Percentiles rank a stretch among this genome's conserved stretches.
These are phyloP conservation scores for Fusarium mundagurra DNA, from an alignment of 2,329 filamentous ascomycete species.

Conservation along the genomic window DNA sequence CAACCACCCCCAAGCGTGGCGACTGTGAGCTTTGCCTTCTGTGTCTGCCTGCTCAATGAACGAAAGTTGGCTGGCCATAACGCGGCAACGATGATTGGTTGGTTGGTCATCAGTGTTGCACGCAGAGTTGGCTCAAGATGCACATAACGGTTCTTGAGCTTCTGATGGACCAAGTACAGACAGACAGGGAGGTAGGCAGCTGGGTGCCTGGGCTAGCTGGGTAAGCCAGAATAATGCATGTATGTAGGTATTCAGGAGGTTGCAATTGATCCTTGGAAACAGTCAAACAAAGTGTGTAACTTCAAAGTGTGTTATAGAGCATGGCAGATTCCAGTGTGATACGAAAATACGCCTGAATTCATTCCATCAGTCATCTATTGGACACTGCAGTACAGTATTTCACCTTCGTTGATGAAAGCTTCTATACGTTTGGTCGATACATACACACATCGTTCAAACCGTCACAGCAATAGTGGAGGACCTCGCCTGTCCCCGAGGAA, in stretches of 20 bases:
- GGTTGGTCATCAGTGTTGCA: background rate
- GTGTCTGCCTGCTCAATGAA: background rate
- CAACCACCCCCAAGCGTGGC: constrained; percentile 35
- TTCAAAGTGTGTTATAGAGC: background rate
- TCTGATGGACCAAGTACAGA: background rate
- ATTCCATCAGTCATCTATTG: background rate
- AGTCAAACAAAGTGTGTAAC: background rate
- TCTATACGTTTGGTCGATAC: background rate
- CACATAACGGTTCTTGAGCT: background rate
- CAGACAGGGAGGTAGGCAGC: background rate
- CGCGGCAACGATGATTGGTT: constrained; percentile 13
- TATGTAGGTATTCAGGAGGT: background rate
- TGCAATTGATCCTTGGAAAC: background rate
- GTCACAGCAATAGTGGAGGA: constrained; percentile 29
- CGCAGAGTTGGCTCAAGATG: background rate
- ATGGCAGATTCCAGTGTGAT: background rate
- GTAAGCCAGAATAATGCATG: background rate
- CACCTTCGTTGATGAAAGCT: constrained; percentile 1
- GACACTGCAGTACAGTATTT: background rate
- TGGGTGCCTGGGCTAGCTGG: background rate
- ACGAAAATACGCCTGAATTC: background rate
- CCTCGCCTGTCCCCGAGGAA: constrained; percentile 34
- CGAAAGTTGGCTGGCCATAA: constrained; percentile 1
- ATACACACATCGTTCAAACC: background rate
- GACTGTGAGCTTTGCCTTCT: background rate